Base-by-base conservation (phyloP, 1,284 basidiomycete genomes). In the Stereum hirsutum region DNA sequence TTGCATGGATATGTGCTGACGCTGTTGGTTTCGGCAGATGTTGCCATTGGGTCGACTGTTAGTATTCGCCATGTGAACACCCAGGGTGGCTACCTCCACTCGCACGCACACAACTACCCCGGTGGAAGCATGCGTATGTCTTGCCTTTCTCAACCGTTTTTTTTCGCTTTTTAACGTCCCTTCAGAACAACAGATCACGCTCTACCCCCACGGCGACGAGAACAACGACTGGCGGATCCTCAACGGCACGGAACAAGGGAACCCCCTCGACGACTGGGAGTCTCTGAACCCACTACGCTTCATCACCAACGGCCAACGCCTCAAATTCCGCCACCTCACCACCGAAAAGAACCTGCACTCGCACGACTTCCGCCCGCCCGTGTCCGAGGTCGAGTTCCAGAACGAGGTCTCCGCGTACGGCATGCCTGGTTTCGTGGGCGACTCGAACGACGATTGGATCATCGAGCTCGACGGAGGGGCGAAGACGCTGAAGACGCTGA, bases 361-460 rank as follows among this genome's bases (percentile, higher is more conserved):
- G 39, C 96, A 99, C 64, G 93, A 97, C 53, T 66, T 87, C 52
- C 84, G 95, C 30, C 90, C 96, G 3, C 93, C 94, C 12, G 81
- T 99, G n/a, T 93, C 89, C 38, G 95, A 99, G 46, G 92, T 96
- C 43, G 96, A 99, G 54, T 99, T 97, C 71, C 96, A 99, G 69
- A 95, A 98, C 57, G 96, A 99, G 61, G 94, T 98, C 0, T 95
- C 93, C 1, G 92, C 72, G 1, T 99, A 99, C 56, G 96, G 96
- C 3, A 84, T 89, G 67, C 67, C 80, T 1, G 85, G 81, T n/a
- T 96, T 85, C 55, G 61, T 62, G 0, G 92, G 91, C 12, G 95
- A 98, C 57, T 77, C 81, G 42, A 98, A 99, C 60, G 95, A 99
- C 60, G 91, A 98, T 60, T 99, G 93, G 80, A 69, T 87, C 49